A percentile compares a stretch with the other conserved stretches of the same genome.
phyloP scores from a whole-genome alignment of 805 yeast species.

The Wickerhamiella nectarea region DNA sequence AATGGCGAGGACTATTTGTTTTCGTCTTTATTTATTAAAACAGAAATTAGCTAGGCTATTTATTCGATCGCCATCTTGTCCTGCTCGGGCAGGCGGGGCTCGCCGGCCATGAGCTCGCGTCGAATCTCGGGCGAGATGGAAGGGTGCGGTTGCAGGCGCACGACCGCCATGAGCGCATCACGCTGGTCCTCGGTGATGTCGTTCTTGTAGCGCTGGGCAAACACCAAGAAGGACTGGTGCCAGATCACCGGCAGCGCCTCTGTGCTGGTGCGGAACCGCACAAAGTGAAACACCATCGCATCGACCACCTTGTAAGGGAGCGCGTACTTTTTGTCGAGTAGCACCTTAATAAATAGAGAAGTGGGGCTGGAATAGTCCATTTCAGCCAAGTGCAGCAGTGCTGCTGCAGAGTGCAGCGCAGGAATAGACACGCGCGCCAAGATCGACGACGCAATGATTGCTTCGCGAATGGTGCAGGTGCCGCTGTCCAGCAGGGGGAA shows the following conservation, averaged over 20 bases:
- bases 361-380: constrained; percentile 78
- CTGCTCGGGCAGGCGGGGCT: constrained; percentile 9
- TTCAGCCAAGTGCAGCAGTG: constrained; percentile 70
- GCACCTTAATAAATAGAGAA: constrained; percentile 76
- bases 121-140: constrained; percentile 89
- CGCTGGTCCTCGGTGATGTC: constrained; percentile 98
- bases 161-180: constrained; percentile 81
- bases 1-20: constrained; percentile 68
- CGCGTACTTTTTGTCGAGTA: constrained; percentile 90
- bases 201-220: constrained; percentile 91
- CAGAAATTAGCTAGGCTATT: constrained; percentile 13
- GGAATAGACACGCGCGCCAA: constrained; percentile 83
- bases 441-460: constrained; percentile 87
- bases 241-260: constrained; percentile 82
- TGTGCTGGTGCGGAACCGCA: constrained; percentile 54
- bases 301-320: constrained; percentile 93
- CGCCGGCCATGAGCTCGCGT: constrained; percentile 80
- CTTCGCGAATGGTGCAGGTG: constrained; percentile 75
- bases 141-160: constrained; percentile 77
- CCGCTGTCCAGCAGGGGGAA: constrained; percentile 83
- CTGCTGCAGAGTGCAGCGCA: constrained; percentile 91
- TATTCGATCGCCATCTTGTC: neutral
- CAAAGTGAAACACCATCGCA: constrained; percentile 83
- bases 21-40: constrained; percentile 38
- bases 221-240: constrained; percentile 91